Evolutionary conservation across 164 flowering plant species (phyloP).

Genomic region (Magnolia kwangsiensis): DNA sequence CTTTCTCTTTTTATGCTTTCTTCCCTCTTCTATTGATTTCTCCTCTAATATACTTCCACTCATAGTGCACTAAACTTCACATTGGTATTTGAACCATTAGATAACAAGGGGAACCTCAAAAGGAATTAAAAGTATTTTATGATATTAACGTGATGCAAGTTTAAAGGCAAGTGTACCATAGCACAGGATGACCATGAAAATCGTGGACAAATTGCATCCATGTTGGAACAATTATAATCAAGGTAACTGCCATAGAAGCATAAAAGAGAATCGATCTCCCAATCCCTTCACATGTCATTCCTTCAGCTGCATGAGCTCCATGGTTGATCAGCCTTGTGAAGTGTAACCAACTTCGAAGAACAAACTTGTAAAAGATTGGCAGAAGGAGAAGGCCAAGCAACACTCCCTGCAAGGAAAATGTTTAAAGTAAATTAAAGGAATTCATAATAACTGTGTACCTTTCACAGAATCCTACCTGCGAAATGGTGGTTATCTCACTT

Average conservation of each 20-base stretch:
- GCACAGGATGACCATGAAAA: constrained; percentile 64
- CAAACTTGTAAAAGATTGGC: constrained; percentile 49
- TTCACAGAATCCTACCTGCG: constrained; percentile 53
- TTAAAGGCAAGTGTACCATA: constrained; percentile 53
- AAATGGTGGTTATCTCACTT: constrained; percentile 71
- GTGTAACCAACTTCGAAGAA: constrained; percentile 31
- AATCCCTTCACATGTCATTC: constrained; percentile 30
- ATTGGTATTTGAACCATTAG: neutral
- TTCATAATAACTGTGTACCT: constrained; percentile 6
- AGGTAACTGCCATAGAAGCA: constrained; percentile 37
- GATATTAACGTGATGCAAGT: neutral
- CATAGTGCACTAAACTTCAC: neutral
- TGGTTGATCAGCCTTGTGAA: constrained; percentile 10
- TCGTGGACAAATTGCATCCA: constrained; percentile 89
- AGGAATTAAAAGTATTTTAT: neutral
- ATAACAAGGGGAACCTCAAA: neutral
- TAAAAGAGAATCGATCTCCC: constrained; percentile 59
- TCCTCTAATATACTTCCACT: no score
- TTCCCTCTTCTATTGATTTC: no score
- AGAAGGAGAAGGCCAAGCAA: constrained; percentile 74
- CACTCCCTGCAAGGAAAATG: constrained; percentile 58
- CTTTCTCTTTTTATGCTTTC: no score
- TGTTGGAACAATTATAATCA: constrained; percentile 50
- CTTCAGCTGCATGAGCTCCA: constrained; percentile 18
- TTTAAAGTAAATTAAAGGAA: constrained; percentile 1